Base-by-base conservation (phyloP, 2,329 filamentous ascomycete species). In the Colletotrichum sp. region DNA sequence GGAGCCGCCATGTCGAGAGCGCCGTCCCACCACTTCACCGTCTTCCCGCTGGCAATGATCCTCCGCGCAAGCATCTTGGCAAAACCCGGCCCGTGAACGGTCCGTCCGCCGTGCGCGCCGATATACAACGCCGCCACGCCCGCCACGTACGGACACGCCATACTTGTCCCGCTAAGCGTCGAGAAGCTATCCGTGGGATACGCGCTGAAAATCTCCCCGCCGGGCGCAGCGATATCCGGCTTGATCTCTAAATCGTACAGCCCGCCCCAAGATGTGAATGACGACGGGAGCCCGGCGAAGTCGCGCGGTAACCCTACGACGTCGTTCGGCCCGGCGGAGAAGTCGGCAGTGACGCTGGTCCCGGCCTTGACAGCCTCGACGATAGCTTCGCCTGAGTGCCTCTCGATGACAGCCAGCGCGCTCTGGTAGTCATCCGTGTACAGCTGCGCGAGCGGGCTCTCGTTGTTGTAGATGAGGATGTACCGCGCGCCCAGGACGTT, bases 161-260 rank as follows among this genome's bases (percentile, higher is more conserved):
- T 89, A 3, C 86, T 88, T 0, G 88, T 89, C 59, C 88, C 88
- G 59, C 83, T 85, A 13, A 86, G 81, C 5, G 89, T 81, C 12
- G 83, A 82, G 59, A 81, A 81, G 0, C 76, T 78, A 14, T 84
- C 56, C 16, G 62, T 79, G 4, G 85, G 83, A 62, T 84, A 89
- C 5, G 87, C 87, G 16, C 85, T 86, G 59, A 86, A 82, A 26
- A 81, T 80, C 67, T 76, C 8, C 1, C 84, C 84, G 59, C 87
- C 86, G 4, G 86, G 86, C 0, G 85, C 83, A 14, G 84, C 85
- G 59, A 88, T 78, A 67, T 88, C 84, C 8, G 86, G 86, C 78
- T 86, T 87, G 70, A 87, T 78, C 43, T 83, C 80, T 4, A 87
- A 79, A 63, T 88, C 86, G 72, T 84, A 85, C 3, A 81, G 83